Base-by-base conservation (phyloP, 192 early-diverging fungal species). In the Coemansia sp. region DNA sequence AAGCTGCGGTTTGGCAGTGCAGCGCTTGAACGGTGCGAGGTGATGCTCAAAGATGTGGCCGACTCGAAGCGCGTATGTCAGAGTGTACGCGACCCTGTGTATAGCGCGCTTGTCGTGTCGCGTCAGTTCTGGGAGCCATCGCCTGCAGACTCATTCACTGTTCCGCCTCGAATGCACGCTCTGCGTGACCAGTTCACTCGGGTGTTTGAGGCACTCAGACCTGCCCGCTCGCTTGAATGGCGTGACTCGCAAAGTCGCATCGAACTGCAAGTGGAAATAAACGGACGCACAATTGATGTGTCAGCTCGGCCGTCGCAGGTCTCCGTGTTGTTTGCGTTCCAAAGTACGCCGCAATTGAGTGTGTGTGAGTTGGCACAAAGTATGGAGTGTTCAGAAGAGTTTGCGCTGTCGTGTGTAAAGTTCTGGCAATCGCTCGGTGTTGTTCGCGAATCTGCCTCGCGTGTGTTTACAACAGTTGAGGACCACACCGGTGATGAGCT, bases 31-130 rank as follows among this genome's bases (percentile, higher is more conserved):
- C 69, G 79, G 22, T 89, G 88, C 57, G 90, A 92, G 56, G 90
- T 93, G 6, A 93, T 93, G 91, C 74, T 93, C 4, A 90, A 88
- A 58, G 91, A 93, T 55, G 67, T 92, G 25, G 84, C 86, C 11
- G 89, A 90, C 39, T 92, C 90, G 0, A 86, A 86, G 39, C 80
- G 91, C 21, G 73, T 88, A 10, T 81, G 86, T 38, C 75, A 77
- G 51, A 73, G 75, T 52, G 73, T 88, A n/a, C 62, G 77, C 19
- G 41, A 55, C 2, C 21, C 8, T 21, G 9, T 41, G 5, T 47
- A 67, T 6, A 27, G 77, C 37, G 60, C 84, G 14, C 60, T 65
- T 0, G 69, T 90, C 14, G 73, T 88, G 5, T 91, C 90, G 2
- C 74, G 85, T 27, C 82, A 87, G 56, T 91, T 88, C 68, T 91